Percentiles rank a stretch among this genome's conserved stretches.
Evolutionary conservation across 768 basidiomycete species (phyloP).

Genomic region (Kondoa malvinella): DNA sequence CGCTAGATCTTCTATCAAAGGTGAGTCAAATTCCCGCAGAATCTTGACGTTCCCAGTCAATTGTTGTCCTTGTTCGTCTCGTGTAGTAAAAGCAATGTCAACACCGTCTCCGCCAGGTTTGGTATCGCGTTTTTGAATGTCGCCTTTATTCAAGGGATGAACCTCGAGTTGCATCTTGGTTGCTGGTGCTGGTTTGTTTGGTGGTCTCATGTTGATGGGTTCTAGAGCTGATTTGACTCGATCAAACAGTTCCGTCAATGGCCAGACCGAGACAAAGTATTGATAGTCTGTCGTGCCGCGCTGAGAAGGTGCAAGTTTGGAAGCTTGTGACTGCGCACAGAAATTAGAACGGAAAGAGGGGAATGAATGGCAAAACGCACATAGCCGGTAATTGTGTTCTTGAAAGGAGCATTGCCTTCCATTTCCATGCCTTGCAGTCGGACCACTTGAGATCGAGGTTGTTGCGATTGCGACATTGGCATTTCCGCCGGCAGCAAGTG

Average conservation of each 20-base stretch:
- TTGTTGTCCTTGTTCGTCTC: neutral
- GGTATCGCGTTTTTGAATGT: neutral
- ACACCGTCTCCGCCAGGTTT: neutral
- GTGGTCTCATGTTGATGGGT: neutral
- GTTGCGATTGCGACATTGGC: neutral
- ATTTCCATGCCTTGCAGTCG: conserved; percentile 2
- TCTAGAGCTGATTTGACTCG: neutral
- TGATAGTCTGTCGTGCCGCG: neutral
- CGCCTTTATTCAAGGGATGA: too few species aligned
- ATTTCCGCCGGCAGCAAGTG: neutral
- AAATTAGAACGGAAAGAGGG: too few species aligned
- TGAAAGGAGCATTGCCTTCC: conserved; percentile 8
- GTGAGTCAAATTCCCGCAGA: conserved; percentile 3
- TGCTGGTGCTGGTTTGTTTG: neutral
- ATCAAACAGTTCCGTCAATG: neutral
- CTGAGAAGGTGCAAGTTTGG: conserved; percentile 6
- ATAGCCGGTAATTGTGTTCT: neutral
- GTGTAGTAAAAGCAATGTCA: neutral
- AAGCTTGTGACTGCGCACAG: conserved; percentile 11
- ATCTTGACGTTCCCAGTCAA: neutral
- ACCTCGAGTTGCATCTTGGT: neutral
- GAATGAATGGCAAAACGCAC: neutral
- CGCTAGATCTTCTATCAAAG: neutral
- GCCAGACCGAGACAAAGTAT: conserved; percentile 1
- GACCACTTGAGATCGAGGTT: neutral